These are phyloP conservation scores for Trichoderma harzianum DNA, from an alignment of 2,329 filamentous ascomycete genomes.

Conservation along the genomic window DNA sequence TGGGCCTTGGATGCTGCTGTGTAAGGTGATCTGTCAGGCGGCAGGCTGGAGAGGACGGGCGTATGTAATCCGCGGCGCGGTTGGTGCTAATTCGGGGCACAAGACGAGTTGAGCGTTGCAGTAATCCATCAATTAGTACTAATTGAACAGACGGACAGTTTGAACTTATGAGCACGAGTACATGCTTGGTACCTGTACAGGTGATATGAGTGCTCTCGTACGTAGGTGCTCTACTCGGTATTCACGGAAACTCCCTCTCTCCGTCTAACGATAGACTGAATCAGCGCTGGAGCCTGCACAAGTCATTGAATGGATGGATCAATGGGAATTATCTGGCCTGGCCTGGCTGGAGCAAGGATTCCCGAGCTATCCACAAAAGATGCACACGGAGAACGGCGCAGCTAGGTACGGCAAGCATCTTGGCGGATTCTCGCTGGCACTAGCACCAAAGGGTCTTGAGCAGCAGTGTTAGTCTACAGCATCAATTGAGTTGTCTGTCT, in stretches of 20 bases:
- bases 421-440: neutral
- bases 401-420: neutral
- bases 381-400: neutral
- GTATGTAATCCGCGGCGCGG: slow-evolving; percentile 1
- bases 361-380: neutral
- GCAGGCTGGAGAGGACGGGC: slow-evolving; percentile 6
- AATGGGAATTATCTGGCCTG: neutral
- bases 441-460: neutral
- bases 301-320: neutral
- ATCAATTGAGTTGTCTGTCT: neutral
- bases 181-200: neutral
- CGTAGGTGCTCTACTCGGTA: too few species aligned
- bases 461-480: neutral
- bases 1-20: neutral
- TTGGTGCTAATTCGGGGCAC: neutral
- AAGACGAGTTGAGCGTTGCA: neutral
- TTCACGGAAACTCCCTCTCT: too few species aligned
- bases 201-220: neutral
- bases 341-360: neutral
- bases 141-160: too few species aligned
- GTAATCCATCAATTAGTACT: neutral
- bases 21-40: slow-evolving; percentile 19
- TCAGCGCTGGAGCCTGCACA: neutral
- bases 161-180: too few species aligned
- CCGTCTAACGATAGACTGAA: neutral